Base-by-base conservation (phyloP, 2,329 filamentous ascomycete species). In the Cadophora gregata region DNA sequence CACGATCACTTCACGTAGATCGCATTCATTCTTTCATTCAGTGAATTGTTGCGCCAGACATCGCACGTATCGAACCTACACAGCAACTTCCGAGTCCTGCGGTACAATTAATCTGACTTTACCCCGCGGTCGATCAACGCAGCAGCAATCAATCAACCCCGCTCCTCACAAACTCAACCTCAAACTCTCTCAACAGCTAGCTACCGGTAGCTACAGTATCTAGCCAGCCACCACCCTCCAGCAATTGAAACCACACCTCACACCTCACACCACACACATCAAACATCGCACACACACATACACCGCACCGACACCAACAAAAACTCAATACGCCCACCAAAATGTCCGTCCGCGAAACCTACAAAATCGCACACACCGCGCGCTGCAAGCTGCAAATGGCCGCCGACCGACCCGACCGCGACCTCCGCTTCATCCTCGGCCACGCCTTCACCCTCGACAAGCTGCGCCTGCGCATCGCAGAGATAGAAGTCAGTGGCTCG, bases 381-480 rank as follows among this genome's bases (percentile, higher is more conserved):
- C 53, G 65, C n/a, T 73, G 71, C 63, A 73, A 73, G 38, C 67
- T 73, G 10, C 60, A 68, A 47, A 47, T 73, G 14, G 70, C 70
- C 33, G 70, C 70, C 29, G 70, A 71, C 48, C 61, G 61, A 5
- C 70, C 71, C 38, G 70, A 72, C 33, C 64, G 70, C n/a, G 68
- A 71, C 56, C 62, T 72, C 1, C 67, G 70, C 27, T 73, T 73
- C 47, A 70, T 73, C 48, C 70, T 72, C 16, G 70, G 71, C 1
- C 71, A 73, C 51, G 71, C 71, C 16, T 73, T 73, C 62, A 73
- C 70, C 16, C 60, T 72, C 10, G 71, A 72, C 45, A 73, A 72
- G 4, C 66, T 73, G 3, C 59, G 64, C 12, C 62, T 73, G 2
- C 69, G 70, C 1, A 63, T 73, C 42, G 68, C 67, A 4, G 70